Evolutionary conservation across 1,284 basidiomycete species (phyloP).

Genomic region (Trametes sp.): DNA sequence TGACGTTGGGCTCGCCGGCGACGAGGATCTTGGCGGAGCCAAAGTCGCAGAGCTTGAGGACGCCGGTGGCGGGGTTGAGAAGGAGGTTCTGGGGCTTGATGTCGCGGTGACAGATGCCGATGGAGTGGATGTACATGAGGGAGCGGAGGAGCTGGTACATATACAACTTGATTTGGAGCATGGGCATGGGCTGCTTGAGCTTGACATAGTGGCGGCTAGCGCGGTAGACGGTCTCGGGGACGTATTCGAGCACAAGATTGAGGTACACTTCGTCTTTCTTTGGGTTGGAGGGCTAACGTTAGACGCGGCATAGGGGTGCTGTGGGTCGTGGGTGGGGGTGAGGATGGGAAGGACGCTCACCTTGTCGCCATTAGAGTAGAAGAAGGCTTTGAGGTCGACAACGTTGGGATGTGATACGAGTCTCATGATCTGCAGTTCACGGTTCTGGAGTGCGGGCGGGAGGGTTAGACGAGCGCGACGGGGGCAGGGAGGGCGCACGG

Average conservation of each 20-base stretch:
- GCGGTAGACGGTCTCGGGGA: conserved; percentile 99
- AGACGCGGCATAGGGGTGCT: conserved; percentile 12
- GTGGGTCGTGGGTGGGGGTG: conserved; percentile 8
- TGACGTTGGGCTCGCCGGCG: conserved; percentile 98
- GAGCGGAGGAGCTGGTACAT: conserved; percentile 98
- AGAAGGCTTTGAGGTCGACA: conserved; percentile 97
- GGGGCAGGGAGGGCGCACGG: conserved; percentile 37
- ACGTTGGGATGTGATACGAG: conserved; percentile 98
- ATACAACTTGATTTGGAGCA: conserved; percentile 98
- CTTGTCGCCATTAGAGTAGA: conserved; percentile 99
- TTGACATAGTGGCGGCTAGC: conserved; percentile 99
- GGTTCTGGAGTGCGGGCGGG: conserved; percentile 72
- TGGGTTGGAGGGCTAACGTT: conserved; percentile 25
- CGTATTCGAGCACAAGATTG: conserved; percentile 99
- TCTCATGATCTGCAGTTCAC: conserved; percentile 99
- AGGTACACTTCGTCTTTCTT: conserved; percentile 99
- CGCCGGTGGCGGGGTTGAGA: conserved; percentile 94
- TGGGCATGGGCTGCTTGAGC: conserved; percentile 99
- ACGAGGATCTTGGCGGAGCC: conserved; percentile 99
- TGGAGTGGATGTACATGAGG: conserved; percentile 97
- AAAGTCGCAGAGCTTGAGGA: conserved; percentile 99
- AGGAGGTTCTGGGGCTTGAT: conserved; percentile 99
- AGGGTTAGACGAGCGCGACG: conserved; percentile 2
- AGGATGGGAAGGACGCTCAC: conserved; percentile 50
- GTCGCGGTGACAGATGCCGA: conserved; percentile 98